phyloP scores from a whole-genome alignment of 495 filamentous ascomycete species.

The Xylaria acuta region DNA sequence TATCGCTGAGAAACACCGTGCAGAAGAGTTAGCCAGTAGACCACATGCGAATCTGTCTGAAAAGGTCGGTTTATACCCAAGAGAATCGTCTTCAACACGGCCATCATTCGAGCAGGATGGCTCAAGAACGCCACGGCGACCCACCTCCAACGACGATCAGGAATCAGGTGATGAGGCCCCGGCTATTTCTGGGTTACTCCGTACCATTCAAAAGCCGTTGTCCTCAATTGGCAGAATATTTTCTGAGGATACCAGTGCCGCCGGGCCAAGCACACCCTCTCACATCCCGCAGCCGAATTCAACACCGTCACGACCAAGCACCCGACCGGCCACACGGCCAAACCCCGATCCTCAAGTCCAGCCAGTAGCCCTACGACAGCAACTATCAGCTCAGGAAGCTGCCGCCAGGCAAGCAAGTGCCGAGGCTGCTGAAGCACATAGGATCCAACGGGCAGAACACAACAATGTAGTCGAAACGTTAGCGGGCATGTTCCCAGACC shows the following conservation, averaged over 20 bases:
- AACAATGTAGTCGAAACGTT: constrained; percentile 89
- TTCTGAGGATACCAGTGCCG: constrained; percentile 70
- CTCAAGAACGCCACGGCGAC: constrained; percentile 45
- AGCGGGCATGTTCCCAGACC: constrained; percentile 89
- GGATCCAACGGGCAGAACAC: constrained; percentile 86
- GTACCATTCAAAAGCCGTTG: constrained; percentile 89
- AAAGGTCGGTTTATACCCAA: constrained; percentile 62
- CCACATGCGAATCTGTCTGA: constrained; percentile 61
- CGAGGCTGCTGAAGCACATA: constrained; percentile 85
- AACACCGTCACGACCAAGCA: constrained; percentile 52
- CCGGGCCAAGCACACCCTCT: constrained; percentile 56
- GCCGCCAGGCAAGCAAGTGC: constrained; percentile 94
- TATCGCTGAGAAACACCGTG: constrained; percentile 86
- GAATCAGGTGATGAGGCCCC: constrained; percentile 69
- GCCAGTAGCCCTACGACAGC: constrained; percentile 41
- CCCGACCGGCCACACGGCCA: constrained; percentile 64
- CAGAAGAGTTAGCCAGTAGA: constrained; percentile 46
- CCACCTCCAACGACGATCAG: constrained; percentile 52
- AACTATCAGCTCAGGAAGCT: constrained; percentile 79
- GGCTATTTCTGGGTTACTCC: constrained; percentile 83
- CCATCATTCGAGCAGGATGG: constrained; percentile 55
- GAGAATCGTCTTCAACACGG: constrained; percentile 41
- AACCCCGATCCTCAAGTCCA: constrained; percentile 53
- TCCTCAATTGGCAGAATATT: constrained; percentile 98
- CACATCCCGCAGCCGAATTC: constrained; percentile 58